Evolutionary conservation across 768 basidiomycete species (phyloP).

Genomic region (Macrolepiota albuminosa): DNA sequence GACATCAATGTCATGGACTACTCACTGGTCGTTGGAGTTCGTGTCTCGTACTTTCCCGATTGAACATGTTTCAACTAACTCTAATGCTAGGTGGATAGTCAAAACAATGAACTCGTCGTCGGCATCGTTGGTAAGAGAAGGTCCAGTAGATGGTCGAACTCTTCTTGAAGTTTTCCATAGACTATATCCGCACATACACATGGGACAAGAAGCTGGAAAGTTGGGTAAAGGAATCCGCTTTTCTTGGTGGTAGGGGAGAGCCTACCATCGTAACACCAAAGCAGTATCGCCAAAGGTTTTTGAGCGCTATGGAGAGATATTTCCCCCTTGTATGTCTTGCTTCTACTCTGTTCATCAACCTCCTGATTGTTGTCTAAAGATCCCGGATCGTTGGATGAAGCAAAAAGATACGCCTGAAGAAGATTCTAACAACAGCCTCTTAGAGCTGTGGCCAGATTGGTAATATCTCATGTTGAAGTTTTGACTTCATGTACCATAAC

Average conservation of each 20-base stretch:
- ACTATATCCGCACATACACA: slow-evolving; percentile 93
- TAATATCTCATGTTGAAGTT: slow-evolving; percentile 16
- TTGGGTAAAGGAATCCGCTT: slow-evolving; percentile 95
- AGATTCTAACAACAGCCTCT: slow-evolving; percentile 48
- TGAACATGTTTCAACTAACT: background rate
- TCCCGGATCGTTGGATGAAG: slow-evolving; percentile 92
- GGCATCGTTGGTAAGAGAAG: slow-evolving; percentile 86
- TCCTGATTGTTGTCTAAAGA: slow-evolving; percentile 33
- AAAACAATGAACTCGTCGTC: slow-evolving; percentile 85
- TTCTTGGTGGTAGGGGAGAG: slow-evolving; percentile 85
- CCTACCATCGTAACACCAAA: slow-evolving; percentile 97
- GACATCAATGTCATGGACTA: slow-evolving; percentile 98
- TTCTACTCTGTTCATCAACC: background rate
- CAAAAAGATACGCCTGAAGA: slow-evolving; percentile 75
- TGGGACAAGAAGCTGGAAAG: slow-evolving; percentile 99
- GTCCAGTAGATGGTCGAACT: background rate
- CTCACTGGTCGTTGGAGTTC: slow-evolving; percentile 82
- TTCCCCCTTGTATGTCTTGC: slow-evolving; percentile 65
- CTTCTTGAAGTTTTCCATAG: slow-evolving; percentile 30
- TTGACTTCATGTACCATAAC: background rate
- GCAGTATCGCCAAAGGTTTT: slow-evolving; percentile 86
- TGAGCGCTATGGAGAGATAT: slow-evolving; percentile 86
- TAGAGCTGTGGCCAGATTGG: slow-evolving; percentile 66
- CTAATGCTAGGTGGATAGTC: slow-evolving; percentile 63
- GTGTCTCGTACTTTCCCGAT: slow-evolving; percentile 4